Evolutionary conservation across 306 rosid genomes (phyloP), one percentile per base, ranked within the genome.

Genomic region (Cicer arietinum): DNA sequence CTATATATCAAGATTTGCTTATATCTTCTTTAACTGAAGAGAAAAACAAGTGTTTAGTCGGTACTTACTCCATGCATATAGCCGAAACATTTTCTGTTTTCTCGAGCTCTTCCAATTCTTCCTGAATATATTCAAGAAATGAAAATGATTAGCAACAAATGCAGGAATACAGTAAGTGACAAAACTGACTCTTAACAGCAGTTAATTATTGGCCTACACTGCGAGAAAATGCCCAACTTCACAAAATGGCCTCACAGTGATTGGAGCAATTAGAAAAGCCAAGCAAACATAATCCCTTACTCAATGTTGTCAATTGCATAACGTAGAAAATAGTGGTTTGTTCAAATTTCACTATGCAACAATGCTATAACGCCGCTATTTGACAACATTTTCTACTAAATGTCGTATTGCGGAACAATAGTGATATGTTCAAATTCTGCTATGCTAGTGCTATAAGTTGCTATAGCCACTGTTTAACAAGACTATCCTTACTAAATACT

Each of bases 21-120:
- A 9, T 50, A 48, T 67, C 66, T 41, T 51, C 22, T 56, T 59
- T 51, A 56, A 18, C 41, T 40, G 20, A 63, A 10, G 52, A 53
- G 69, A 79, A 53, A 56, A 76, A 67, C 67, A 54, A 52, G 30
- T 65, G 76, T 50, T 58, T 77, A 12, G 16, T 52, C 70, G 18
- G 25, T 10, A 85, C 97, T 85, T 86, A 91, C 97, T 83, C 92
- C 53, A 75, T 74, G 74, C 91, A 89, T 71, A 86, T 79, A 12
- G 90, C 80, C 16, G 97, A 91, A 73, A 87, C 86, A 48, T 85
- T 86, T 56, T 90, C 97, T 7, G 89, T 76, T 68, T 66, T 84
- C 45, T 86, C 91, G 6, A 91, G 89, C 85, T 89, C 92, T 57
- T 80, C 86, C 82, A 91, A 76, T 76, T 91, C 97, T 61, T 89